Base-by-base conservation (phyloP, 345 rosid species). In the Psidium friedrichsthalianum region DNA sequence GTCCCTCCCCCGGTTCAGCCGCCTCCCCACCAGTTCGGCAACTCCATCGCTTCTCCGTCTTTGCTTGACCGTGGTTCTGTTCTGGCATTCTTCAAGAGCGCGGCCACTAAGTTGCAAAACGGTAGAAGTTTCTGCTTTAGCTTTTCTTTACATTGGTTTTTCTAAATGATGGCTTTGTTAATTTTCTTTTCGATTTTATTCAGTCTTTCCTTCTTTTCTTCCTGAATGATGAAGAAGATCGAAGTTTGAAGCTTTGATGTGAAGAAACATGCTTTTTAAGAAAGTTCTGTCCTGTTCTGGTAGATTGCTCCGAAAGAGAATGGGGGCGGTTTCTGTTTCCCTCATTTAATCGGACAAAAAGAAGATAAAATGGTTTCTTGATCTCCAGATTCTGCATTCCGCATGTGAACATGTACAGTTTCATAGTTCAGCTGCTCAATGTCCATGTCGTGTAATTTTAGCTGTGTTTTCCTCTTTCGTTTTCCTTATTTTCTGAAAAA, bases 51-150 rank as follows among this genome's bases (percentile, higher is more conserved):
- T 51, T 64, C 6, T 32, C 76, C 6, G 22, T 18, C 44, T 64
- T 29, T 64, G 76, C 88, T 89, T 64, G 84, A 90, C 0, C 83
- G 89, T 64, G 91, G 90, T 69, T 90, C 98, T 64, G 88, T 92
- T 51, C 82, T 85, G 84, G 96, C 95, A 3, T 94, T 95, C 90
- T 92, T 97, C 83, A 93, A 84, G 83, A 93, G 89, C 90, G 98
- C 98, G 18, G 93, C 87, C n/a, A 80, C 85, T 83, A 95, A 92
- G 84, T 94, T 93, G 82, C 99, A 95, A 88, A 93, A 89, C 76
- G 99, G 99, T 97, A 82, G 44, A 49, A 53, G 74, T 76, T 85
- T 25, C 83, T 83, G 14, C 32, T 74, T 51, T 20, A 5, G 83
- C 32, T 27, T 47, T 49, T 85, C 22, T 24, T 27, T 49, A 49